Conservation (phyloP, 352 stramenopile genomes). For the Blastocystis hominis region DNA sequence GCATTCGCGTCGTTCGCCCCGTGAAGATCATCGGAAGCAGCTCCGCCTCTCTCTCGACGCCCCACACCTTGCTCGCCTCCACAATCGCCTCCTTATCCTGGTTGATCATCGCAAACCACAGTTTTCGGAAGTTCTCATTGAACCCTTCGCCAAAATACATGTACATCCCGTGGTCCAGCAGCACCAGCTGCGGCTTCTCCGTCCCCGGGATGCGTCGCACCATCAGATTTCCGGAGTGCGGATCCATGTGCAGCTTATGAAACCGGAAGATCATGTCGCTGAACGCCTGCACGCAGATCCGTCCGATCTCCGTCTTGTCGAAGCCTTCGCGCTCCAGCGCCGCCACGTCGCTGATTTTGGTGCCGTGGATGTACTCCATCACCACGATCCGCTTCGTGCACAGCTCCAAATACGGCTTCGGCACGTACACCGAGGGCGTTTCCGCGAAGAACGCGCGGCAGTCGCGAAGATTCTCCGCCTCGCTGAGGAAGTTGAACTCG, state of each 20-base stretch:
- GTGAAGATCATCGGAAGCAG: slow-evolving; percentile 35
- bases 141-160: slow-evolving; percentile 32
- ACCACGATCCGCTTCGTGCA: slow-evolving; percentile 53
- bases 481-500: slow-evolving; percentile 35
- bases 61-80: slow-evolving; percentile 14
- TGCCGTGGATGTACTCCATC: slow-evolving; percentile 56
- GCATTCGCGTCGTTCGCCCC: not conserved
- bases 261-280: slow-evolving; percentile 53
- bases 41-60: not conserved
- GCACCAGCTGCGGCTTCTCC: slow-evolving; percentile 16
- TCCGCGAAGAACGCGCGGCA: slow-evolving; percentile 4
- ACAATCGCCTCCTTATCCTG: slow-evolving; percentile 18
- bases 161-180: slow-evolving; percentile 58
- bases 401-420: not conserved
- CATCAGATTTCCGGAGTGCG: slow-evolving; percentile 39
- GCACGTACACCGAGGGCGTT: slow-evolving; percentile 7
- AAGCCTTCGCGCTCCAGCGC: not conserved
- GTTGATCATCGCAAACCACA: slow-evolving; percentile 54
- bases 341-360: slow-evolving; percentile 23
- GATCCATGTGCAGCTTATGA: slow-evolving; percentile 55
- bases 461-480: slow-evolving; percentile 18
- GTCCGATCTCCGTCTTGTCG: not conserved
- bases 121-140: slow-evolving; percentile 1
- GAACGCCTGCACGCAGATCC: slow-evolving; percentile 28
- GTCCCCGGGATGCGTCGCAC: slow-evolving; percentile 28